These are phyloP conservation scores for Alternaria metachromatica DNA, from an alignment of 2,329 filamentous ascomycete genomes.

Conservation along the genomic window DNA sequence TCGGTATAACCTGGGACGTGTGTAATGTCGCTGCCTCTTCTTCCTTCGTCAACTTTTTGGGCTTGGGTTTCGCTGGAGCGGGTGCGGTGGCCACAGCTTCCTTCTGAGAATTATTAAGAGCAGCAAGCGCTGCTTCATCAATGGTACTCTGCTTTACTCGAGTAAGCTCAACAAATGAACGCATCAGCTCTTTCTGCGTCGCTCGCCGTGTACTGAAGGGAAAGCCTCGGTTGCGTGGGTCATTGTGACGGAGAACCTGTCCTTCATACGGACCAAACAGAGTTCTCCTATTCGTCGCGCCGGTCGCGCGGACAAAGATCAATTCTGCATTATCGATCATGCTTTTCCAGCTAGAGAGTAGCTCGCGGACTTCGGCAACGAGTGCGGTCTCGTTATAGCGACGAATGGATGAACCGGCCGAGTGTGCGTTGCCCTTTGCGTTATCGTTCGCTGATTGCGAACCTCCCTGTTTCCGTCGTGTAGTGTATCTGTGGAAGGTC, in stretches of 20 bases:
- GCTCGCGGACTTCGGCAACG: slow-evolving; percentile 81
- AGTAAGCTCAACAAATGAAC: slow-evolving; percentile 91
- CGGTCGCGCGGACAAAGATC: slow-evolving; percentile 88
- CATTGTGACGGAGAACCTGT: slow-evolving; percentile 80
- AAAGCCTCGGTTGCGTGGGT: slow-evolving; percentile 82
- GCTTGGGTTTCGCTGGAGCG: slow-evolving; percentile 53
- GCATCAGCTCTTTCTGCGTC: slow-evolving; percentile 93
- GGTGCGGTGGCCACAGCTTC: slow-evolving; percentile 49
- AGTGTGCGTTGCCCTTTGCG: slow-evolving; percentile 92
- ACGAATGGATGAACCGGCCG: slow-evolving; percentile 86
- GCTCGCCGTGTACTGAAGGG: slow-evolving; percentile 92
- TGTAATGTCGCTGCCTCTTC: slow-evolving; percentile 84
- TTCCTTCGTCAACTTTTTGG: slow-evolving; percentile 74
- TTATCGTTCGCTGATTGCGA: slow-evolving; percentile 93
- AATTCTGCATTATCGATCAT: slow-evolving; percentile 85
- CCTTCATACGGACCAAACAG: slow-evolving; percentile 91
- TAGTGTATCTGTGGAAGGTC: slow-evolving; percentile 97
- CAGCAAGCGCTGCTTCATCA: slow-evolving; percentile 66
- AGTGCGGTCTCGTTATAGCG: slow-evolving; percentile 94
- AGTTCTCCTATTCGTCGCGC: slow-evolving; percentile 82
- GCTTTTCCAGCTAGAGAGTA: slow-evolving; percentile 83
- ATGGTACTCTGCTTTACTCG: slow-evolving; percentile 84
- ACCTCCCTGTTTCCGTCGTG: slow-evolving; percentile 92
- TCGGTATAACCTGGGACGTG: slow-evolving; percentile 84
- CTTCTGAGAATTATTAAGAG: slow-evolving; percentile 54